These are phyloP conservation scores for Postia placenta DNA, from an alignment of 768 basidiomycete genomes.

Conservation along the genomic window DNA sequence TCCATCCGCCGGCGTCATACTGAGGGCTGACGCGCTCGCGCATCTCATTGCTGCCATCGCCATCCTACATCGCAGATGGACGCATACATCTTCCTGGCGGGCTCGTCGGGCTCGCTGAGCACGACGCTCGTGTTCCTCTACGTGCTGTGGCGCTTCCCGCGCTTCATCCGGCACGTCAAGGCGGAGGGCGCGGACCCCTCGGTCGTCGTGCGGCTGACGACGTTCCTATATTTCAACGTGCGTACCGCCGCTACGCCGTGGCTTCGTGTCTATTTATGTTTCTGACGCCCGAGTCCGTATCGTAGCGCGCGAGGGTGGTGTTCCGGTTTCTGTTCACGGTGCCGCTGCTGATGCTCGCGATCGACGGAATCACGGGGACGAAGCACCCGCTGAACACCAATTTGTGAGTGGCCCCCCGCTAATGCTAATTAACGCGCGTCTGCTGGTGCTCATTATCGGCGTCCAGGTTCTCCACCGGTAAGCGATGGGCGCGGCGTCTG, in stretches of 20 bases:
- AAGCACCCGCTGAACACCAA: conserved; percentile 44
- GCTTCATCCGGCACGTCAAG: conserved; percentile 65
- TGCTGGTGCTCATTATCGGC: neutral
- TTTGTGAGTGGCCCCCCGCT: conserved; percentile 40
- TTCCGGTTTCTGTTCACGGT: conserved; percentile 73
- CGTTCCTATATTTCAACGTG: conserved; percentile 77
- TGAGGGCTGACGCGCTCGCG: neutral
- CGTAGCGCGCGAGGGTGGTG: conserved; percentile 59
- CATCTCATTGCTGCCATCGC: neutral
- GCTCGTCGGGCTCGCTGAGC: conserved; percentile 55
- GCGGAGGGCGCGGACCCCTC: conserved; percentile 67
- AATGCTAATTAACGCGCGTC: neutral
- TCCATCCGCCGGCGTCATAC: neutral
- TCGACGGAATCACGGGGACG: conserved; percentile 51
- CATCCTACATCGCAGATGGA: conserved; percentile 40
- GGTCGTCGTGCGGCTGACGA: conserved; percentile 67
- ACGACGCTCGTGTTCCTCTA: conserved; percentile 70
- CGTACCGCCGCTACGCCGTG: conserved; percentile 19
- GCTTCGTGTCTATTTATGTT: neutral
- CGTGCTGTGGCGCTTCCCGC: conserved; percentile 64
- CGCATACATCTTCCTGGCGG: conserved; percentile 72
- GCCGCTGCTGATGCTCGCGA: conserved; percentile 59
- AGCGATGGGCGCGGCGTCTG: conserved; percentile 9
- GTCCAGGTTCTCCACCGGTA: conserved; percentile 56
- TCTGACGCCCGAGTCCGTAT: neutral